These are phyloP conservation scores for Mortierella alpina DNA, from an alignment of 192 early-diverging fungal genomes.

Conservation along the genomic window DNA sequence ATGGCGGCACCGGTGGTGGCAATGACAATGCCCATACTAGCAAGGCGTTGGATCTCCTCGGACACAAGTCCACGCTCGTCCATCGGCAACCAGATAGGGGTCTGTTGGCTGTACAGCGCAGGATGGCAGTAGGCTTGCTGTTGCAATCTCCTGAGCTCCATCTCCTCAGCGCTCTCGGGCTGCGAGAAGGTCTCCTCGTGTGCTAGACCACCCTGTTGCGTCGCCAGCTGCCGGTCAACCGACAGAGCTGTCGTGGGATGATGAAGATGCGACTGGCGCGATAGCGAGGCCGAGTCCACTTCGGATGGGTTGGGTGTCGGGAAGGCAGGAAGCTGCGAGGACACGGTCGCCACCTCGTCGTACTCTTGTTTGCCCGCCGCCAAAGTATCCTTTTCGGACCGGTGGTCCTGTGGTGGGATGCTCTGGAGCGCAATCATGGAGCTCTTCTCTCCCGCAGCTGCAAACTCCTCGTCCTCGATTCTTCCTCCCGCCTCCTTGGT, in stretches of 20 bases:
- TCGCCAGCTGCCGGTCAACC: background rate
- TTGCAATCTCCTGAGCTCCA: slow-evolving; percentile 22
- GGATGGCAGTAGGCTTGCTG: slow-evolving; percentile 48
- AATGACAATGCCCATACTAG: slow-evolving; percentile 9
- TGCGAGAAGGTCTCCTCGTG: background rate
- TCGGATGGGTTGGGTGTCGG: slow-evolving; percentile 40
- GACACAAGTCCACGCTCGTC: slow-evolving; percentile 32
- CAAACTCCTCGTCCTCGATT: slow-evolving; percentile 14
- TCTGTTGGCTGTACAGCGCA: slow-evolving; percentile 25
- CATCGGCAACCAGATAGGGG: slow-evolving; percentile 37
- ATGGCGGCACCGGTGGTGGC: slow-evolving; percentile 35
- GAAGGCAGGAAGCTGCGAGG: slow-evolving; percentile 34
- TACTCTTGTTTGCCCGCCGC: slow-evolving; percentile 25
- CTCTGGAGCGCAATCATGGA: background rate
- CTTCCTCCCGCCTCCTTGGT: background rate
- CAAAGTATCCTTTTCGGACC: slow-evolving; percentile 7
- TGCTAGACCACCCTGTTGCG: background rate
- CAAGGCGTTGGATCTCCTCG: slow-evolving; percentile 18
- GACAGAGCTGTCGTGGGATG: background rate
- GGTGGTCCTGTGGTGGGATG: background rate
- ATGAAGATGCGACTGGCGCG: background rate
- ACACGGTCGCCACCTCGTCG: slow-evolving; percentile 28
- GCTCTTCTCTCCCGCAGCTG: background rate
- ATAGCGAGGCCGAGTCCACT: slow-evolving; percentile 10
- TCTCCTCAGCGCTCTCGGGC: background rate